phyloP scores from a whole-genome alignment of 179 eudicot species.

The Heliamphora pulchella region DNA sequence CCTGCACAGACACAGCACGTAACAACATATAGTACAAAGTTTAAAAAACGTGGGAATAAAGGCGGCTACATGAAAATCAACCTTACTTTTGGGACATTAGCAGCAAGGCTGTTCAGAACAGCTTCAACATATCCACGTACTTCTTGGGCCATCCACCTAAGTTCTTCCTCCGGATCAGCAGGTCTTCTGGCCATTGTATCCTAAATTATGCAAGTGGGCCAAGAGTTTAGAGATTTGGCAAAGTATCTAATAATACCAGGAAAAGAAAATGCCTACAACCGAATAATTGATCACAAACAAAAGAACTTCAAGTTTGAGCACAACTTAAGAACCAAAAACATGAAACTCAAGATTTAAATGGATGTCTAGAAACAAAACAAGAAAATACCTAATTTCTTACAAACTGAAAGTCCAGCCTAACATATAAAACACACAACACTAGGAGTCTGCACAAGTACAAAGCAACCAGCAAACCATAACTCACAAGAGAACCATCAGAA shows the following conservation, averaged over 20 bases:
- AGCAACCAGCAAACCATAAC: slow-evolving; percentile 17
- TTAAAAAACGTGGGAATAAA: background rate
- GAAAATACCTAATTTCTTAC: background rate
- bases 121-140: slow-evolving; percentile 99
- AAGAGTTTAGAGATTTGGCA: slow-evolving; percentile 6
- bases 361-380: background rate
- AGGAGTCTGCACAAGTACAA: background rate
- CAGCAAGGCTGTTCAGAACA: slow-evolving; percentile 95
- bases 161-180: slow-evolving; percentile 98
- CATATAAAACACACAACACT: background rate
- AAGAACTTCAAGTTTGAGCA: background rate
- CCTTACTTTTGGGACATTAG: slow-evolving; percentile 93
- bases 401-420: background rate
- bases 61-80: slow-evolving; percentile 8
- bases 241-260: slow-evolving; percentile 3
- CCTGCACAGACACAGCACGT: slow-evolving; percentile 45
- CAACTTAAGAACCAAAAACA: background rate
- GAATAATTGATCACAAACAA: background rate
- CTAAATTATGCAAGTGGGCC: slow-evolving; percentile 28
- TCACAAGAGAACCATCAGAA: slow-evolving; percentile 97
- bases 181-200: slow-evolving; percentile 95
- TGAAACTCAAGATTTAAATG: background rate
- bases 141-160: slow-evolving; percentile 99
- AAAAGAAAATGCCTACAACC: background rate
- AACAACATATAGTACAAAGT: background rate